Conservation (phyloP, 331 rosid genomes). For the Ulmus americana region DNA sequence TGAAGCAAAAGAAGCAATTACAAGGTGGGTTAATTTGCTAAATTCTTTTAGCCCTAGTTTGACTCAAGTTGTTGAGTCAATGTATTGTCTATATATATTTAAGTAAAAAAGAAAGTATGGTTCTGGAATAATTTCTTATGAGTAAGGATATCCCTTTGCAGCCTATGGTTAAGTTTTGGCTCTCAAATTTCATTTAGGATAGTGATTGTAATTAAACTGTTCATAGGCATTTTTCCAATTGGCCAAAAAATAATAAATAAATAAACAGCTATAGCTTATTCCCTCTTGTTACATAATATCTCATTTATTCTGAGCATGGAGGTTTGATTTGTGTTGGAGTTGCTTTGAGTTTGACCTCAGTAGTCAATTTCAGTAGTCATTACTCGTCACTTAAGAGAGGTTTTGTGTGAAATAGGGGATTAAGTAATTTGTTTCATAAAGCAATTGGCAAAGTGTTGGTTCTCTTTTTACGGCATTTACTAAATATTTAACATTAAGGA, state of each 20-base stretch:
- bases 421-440: neutral
- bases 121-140: too few species aligned
- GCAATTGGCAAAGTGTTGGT: too few species aligned
- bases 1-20: constrained; percentile 64
- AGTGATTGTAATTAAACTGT: too few species aligned
- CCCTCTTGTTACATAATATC: neutral
- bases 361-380: neutral
- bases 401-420: neutral
- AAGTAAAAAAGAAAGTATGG: too few species aligned
- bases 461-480: neutral
- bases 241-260: too few species aligned
- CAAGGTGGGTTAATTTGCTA: constrained; percentile 59
- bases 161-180: too few species aligned
- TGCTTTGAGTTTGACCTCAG: neutral
- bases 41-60: constrained; percentile 9
- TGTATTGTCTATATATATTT: too few species aligned
- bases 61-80: neutral
- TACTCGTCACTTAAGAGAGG: neutral
- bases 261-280: too few species aligned
- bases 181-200: too few species aligned
- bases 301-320: neutral
- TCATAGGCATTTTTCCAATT: too few species aligned
- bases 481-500: too few species aligned
- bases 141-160: too few species aligned
- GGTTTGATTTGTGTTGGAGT: neutral